Percentiles rank a stretch among this genome's conserved stretches.
Conservation (phyloP, 495 filamentous ascomycete genomes). For the Annulohypoxylon bovei region DNA sequence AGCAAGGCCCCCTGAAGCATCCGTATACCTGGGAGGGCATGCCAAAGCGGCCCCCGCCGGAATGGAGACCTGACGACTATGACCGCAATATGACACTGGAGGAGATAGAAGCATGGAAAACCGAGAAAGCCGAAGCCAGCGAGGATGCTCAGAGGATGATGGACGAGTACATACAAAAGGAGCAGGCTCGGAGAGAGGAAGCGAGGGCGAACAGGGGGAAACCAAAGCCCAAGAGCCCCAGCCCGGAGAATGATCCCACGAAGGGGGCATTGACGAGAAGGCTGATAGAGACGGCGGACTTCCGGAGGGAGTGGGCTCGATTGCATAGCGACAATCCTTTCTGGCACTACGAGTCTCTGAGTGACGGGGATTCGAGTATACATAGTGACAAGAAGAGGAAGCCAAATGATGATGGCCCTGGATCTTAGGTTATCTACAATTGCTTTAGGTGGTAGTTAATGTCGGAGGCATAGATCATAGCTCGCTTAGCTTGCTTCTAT, state of each 20-base stretch:
- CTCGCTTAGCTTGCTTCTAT: background rate
- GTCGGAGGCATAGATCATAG: background rate
- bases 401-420: background rate
- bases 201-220: background rate
- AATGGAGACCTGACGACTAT: background rate
- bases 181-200: no score
- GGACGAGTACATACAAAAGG: no score
- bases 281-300: background rate
- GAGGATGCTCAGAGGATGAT: no score
- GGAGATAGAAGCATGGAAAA: background rate
- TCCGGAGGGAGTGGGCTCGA: background rate
- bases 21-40: slow-evolving; percentile 1
- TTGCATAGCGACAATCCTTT: background rate
- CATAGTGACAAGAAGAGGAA: background rate
- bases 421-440: background rate
- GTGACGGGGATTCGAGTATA: background rate
- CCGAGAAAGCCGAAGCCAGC: no score
- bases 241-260: no score
- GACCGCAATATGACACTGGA: background rate
- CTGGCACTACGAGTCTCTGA: slow-evolving; percentile 6
- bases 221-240: background rate
- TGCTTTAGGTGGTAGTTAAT: background rate
- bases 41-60: background rate
- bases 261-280: background rate
- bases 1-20: background rate